Base-by-base conservation (phyloP, 371 early-diverging fungal genomes). In the Dichotomocladium elegans region DNA sequence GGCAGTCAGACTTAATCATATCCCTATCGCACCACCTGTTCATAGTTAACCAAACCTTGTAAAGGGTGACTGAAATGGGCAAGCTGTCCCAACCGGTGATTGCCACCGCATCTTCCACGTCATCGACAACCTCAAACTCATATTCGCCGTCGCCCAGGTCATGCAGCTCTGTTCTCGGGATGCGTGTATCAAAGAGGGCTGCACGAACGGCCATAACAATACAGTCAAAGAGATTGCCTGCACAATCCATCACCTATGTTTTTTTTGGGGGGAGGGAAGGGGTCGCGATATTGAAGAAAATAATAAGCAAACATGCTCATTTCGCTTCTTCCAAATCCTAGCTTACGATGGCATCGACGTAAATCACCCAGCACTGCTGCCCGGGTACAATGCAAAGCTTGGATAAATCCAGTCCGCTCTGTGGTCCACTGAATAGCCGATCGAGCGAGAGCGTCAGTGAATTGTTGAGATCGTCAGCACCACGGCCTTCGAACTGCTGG, bases 111-210 rank as follows among this genome's bases (percentile, higher is more conserved):
- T 89, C 92, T 41, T 92, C 92, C 2, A 85, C 78, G 57, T 91
- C 91, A 63, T 93, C 95, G 43, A 87, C 75, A 4, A 95, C 82
- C 42, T 94, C 95, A 66, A 92, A 94, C 46, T 94, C 95, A 47
- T 83, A 78, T 53, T 86, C 83, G 1, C 90, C 91, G 50, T 87
- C 90, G 0, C 81, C 81, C 19, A 83, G 59, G 24, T 83, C 82
- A 59, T 84, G 80, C 4, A 91, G 78, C 22, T 84, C 79, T 5
- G 90, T 88, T 47, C 87, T 84, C 11, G 96, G 94, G 43, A 96
- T 83, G 56, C 80, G 79, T 10, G 95, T 91, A 58, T 93, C 89
- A 55, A 76, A 70, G 27, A 97, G 68, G 12, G 98, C 96, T 1
- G 90, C 95, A 21, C 93, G 81, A 1, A 85, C 76, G 11, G 95